Evolutionary conservation across 495 filamentous ascomycete genomes (phyloP).

Genomic region (Cercophora samala): DNA sequence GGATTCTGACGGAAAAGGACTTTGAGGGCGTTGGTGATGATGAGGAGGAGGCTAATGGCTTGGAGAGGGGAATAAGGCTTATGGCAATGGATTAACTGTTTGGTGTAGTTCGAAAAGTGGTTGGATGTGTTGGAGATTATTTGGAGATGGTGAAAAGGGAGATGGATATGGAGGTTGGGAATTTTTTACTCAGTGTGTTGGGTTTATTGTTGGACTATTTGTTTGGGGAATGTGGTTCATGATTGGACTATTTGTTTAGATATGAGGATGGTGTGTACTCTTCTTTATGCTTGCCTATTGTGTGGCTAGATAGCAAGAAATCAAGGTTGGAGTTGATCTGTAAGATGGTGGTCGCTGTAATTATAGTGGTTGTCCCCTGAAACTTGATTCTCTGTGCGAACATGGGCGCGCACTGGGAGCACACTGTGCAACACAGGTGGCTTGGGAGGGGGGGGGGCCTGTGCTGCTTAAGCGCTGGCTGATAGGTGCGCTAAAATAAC

Average conservation of each 20-base stretch:
- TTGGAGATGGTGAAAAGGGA: background rate
- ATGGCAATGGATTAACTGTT: background rate
- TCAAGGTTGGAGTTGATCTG: background rate
- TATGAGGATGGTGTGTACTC: too few species aligned
- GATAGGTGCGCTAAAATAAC: background rate
- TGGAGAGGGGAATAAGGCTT: background rate
- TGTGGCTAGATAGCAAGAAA: too few species aligned
- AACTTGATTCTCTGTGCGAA: background rate
- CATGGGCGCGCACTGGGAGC: background rate
- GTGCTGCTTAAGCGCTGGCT: background rate
- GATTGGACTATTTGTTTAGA: too few species aligned
- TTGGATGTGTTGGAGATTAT: background rate
- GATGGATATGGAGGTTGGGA: background rate
- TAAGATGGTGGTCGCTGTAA: background rate
- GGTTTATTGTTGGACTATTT: background rate
- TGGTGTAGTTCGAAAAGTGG: background rate
- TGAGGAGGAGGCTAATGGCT: background rate
- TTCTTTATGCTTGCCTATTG: too few species aligned
- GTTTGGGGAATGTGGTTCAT: background rate
- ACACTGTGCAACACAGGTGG: background rate
- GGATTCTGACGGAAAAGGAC: constrained; percentile 38
- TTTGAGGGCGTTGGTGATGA: constrained; percentile 18
- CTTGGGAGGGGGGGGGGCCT: too few species aligned
- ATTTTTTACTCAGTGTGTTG: background rate
- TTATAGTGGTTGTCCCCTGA: background rate